Evolutionary conservation across 2,329 filamentous ascomycete genomes (phyloP).

Genomic region (Epichloe sp.): DNA sequence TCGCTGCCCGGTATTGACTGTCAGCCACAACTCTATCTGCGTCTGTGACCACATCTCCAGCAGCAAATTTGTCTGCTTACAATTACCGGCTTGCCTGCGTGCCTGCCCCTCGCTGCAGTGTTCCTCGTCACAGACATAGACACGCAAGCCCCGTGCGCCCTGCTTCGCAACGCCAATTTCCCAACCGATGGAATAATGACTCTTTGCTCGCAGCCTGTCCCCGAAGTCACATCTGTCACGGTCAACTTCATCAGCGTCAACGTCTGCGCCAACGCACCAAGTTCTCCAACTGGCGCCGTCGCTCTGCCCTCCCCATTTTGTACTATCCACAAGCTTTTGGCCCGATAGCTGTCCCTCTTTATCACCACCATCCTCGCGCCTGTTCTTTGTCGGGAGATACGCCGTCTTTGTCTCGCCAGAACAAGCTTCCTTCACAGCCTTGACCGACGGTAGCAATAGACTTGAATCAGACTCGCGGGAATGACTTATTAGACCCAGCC

Average conservation of each 20-base stretch:
- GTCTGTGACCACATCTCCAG: not conserved
- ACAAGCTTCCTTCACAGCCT: not conserved
- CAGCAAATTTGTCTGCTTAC: not conserved
- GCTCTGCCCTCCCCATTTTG: not conserved
- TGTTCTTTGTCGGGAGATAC: not conserved
- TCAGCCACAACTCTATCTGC: not conserved
- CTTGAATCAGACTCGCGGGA: not conserved
- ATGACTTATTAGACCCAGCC: conserved; percentile 7
- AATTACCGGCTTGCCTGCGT: not conserved
- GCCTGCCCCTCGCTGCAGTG: not conserved
- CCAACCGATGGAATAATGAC: not conserved
- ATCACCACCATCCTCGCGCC: not conserved
- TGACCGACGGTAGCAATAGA: not conserved
- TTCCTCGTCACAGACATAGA: not conserved
- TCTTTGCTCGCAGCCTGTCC: not conserved
- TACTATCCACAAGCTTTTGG: not conserved
- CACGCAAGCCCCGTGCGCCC: not conserved
- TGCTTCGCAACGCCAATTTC: not conserved
- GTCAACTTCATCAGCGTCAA: not conserved
- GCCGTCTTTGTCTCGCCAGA: not conserved
- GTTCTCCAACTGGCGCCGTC: not conserved
- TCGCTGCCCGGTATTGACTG: not conserved
- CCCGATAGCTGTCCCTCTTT: not conserved
- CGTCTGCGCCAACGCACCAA: not conserved
- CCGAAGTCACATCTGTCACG: not conserved